A percentile compares a stretch with the other conserved stretches of the same genome.
phyloP scores from a whole-genome alignment of 2,329 filamentous ascomycete species.

The Aspergillus sp. region DNA sequence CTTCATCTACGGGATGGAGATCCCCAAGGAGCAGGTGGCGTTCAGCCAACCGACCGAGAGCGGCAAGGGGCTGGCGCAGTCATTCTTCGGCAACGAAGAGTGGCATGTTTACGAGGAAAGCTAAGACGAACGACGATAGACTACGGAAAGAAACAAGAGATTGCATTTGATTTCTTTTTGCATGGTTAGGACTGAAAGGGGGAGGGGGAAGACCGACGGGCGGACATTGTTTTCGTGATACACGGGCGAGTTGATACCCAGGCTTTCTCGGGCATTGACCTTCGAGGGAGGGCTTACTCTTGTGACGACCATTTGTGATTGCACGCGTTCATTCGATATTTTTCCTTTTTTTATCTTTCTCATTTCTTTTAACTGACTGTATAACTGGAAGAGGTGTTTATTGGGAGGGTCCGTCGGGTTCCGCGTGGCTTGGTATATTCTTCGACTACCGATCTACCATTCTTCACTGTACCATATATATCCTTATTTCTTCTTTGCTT shows the following conservation, averaged over 20 bases:
- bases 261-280: constrained; percentile 21
- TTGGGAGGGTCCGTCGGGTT: constrained; percentile 11
- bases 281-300: constrained; percentile 18
- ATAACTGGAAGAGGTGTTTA: constrained; percentile 21
- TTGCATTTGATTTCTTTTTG: constrained; percentile 1
- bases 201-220: neutral
- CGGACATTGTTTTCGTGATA: constrained; percentile 15
- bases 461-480: constrained; percentile 18
- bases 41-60: constrained; percentile 68
- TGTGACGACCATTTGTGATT: constrained; percentile 24
- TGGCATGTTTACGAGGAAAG: constrained; percentile 62
- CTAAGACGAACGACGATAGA: constrained; percentile 26
- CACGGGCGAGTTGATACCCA: constrained; percentile 29
- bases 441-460: constrained; percentile 6
- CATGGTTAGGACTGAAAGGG: neutral
- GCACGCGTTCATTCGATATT: neutral
- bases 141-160: neutral
- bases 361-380: constrained; percentile 5
- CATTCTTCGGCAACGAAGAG: constrained; percentile 59
- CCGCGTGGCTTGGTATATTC: constrained; percentile 1
- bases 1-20: constrained; percentile 58
- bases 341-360: neutral
- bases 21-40: constrained; percentile 59
- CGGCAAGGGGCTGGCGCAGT: constrained; percentile 59
- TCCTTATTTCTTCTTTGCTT: neutral